phyloP scores from a whole-genome alignment of 768 basidiomycete genomes.

The Galerina sulciceps region DNA sequence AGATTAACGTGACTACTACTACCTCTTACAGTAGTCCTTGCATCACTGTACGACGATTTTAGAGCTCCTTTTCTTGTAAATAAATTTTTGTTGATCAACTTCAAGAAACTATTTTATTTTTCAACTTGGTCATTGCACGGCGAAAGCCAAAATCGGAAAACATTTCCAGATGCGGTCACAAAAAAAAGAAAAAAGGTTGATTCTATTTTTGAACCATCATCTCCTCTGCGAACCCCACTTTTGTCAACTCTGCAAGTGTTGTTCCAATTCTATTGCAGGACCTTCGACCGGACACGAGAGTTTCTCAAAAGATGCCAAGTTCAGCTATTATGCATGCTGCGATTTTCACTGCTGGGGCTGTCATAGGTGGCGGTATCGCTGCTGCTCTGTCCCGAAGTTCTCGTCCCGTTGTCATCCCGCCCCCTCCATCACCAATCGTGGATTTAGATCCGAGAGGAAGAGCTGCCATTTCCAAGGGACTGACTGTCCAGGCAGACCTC shows the following conservation, averaged over 20 bases:
- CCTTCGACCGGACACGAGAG: not conserved
- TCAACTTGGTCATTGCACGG: not conserved
- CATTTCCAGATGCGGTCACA: slow-evolving; percentile 14
- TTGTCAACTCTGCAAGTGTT: not conserved
- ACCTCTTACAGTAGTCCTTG: slow-evolving; percentile 7
- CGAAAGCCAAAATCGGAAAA: slow-evolving; percentile 12
- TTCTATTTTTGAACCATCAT: not conserved
- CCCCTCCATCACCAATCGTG: slow-evolving; percentile 41
- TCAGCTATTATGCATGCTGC: slow-evolving; percentile 62
- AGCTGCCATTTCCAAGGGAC: slow-evolving; percentile 44
- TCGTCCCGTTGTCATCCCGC: slow-evolving; percentile 13
- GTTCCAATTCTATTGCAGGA: not conserved
- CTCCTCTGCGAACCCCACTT: not conserved
- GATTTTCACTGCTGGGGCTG: slow-evolving; percentile 82
- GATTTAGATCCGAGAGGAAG: slow-evolving; percentile 49
- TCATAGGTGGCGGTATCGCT: slow-evolving; percentile 78
- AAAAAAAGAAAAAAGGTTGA: slow-evolving; percentile 5
- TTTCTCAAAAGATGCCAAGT: slow-evolving; percentile 27
- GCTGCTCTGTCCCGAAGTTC: slow-evolving; percentile 41
- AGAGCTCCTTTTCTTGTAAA: slow-evolving; percentile 24
- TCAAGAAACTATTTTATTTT: not conserved
- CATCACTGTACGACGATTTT: slow-evolving; percentile 17
- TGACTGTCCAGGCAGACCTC: slow-evolving; percentile 26
- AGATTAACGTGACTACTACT: slow-evolving; percentile 16
- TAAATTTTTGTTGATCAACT: slow-evolving; percentile 9